Evolutionary conservation across 192 early-diverging fungal genomes (phyloP), one percentile per base, ranked within the genome.

Genomic region (Mortierella hygrophila): DNA sequence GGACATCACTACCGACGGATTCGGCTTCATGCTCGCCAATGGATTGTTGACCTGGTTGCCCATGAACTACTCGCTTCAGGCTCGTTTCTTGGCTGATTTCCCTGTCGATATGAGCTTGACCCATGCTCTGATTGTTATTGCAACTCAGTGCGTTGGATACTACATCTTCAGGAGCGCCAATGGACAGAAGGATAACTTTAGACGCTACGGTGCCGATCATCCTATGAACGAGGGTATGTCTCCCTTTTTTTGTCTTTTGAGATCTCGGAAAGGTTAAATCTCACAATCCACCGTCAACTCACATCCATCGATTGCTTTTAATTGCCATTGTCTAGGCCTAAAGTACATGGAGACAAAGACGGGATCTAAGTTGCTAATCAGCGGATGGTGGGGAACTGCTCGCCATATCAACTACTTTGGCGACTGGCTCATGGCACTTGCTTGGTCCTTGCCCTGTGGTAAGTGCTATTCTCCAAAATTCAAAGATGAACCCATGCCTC

Each of bases 1-100:
- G 97, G 97, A 99, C 77, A 96, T 99, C n/a, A 97, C 94, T 26
- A 97, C 96, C 9, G 98, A 99, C 84, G 98, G 98, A 11, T 98
- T 99, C 88, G 98, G 98, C 13, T 97, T 93, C 85, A 96, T 96
- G 96, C 91, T 96, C 65, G 92, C 92, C 37, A 95, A 95, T 84
- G 95, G 94, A 70, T 90, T 96, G 52, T 87, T 97, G 54, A 93
- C 94, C 23, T 99, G 98, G 98, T 93, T 99, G 41, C 97, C 97
- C 20, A 94, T 96, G 89, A 95, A 93, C 52, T 99, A 97, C 82
- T 92, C 95, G 21, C 85, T 98, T 11, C 98, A 99, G 89, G 95
- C 97, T 1, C 93, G 97, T 69, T 99, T 96, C 88, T 92, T 99
- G 78, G 89, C 94, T 32, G 80, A 93, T 47, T 90, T 89, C 72